Conservation (phyloP, 2,329 filamentous ascomycete genomes). For the Xylaria sp. region DNA sequence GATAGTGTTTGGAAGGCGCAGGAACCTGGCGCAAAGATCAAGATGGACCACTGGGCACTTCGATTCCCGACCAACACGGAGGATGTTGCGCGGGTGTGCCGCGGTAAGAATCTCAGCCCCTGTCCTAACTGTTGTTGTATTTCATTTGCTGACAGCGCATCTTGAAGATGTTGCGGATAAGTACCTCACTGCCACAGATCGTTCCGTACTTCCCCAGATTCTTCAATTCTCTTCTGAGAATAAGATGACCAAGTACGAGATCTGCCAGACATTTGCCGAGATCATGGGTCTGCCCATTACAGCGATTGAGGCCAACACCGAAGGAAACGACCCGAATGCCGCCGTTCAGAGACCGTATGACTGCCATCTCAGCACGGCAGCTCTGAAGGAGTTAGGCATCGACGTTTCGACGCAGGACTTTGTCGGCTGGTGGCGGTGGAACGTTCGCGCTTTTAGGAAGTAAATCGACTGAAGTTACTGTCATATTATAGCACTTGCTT, state of each 20-base stretch:
- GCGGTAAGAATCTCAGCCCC: constrained; percentile 43
- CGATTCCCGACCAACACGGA: constrained; percentile 86
- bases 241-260: constrained; percentile 82
- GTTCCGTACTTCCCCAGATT: constrained; percentile 56
- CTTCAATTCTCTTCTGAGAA: constrained; percentile 87
- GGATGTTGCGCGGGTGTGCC: constrained; percentile 74
- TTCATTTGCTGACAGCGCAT: constrained; percentile 13
- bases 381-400: constrained; percentile 67
- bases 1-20: constrained; percentile 71
- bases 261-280: constrained; percentile 70
- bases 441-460: constrained; percentile 54
- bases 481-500: too few relatives aligned
- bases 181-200: constrained; percentile 52
- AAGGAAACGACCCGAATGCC: constrained; percentile 66
- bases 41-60: constrained; percentile 81
- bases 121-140: neutral
- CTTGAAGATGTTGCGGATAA: constrained; percentile 61
- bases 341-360: constrained; percentile 78
- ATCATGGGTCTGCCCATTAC: constrained; percentile 70
- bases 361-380: constrained; percentile 76
- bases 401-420: constrained; percentile 72
- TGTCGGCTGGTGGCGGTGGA: constrained; percentile 70
- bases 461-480: constrained; percentile 28
- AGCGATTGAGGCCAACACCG: constrained; percentile 62
- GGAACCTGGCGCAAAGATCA: constrained; percentile 54